These are phyloP conservation scores for Phragmites australis DNA, from an alignment of 176 grass and related monocot species.

Conservation along the genomic window DNA sequence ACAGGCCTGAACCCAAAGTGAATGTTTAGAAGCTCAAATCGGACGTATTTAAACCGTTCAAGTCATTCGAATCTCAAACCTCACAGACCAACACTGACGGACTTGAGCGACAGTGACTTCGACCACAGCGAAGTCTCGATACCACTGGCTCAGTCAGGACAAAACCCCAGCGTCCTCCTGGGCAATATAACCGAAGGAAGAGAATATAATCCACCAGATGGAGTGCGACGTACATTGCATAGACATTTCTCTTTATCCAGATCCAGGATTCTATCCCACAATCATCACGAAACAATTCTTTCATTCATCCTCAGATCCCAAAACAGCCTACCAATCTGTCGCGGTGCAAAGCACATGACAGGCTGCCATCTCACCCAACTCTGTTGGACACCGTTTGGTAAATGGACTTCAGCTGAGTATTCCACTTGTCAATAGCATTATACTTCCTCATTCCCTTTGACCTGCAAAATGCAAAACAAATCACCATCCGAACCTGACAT, in stretches of 20 bases:
- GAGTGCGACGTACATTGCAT: neutral
- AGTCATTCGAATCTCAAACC: no score
- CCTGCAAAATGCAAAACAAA: conserved; percentile 44
- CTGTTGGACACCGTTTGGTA: conserved; percentile 86
- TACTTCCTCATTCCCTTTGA: conserved; percentile 95
- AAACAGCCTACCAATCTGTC: conserved; percentile 23
- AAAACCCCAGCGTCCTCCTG: conserved; percentile 29
- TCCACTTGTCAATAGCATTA: conserved; percentile 94
- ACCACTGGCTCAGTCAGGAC: conserved; percentile 17
- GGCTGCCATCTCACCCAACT: conserved; percentile 56
- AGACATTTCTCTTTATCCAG: conserved; percentile 12
- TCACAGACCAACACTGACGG: neutral
- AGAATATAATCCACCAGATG: conserved; percentile 16
- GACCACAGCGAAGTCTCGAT: neutral
- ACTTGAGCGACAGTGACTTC: neutral
- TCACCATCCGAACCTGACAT: neutral
- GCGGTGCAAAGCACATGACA: neutral
- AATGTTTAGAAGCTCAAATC: neutral
- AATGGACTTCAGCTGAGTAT: conserved; percentile 77
- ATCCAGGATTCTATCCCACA: conserved; percentile 3
- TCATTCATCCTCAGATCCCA: conserved; percentile 31
- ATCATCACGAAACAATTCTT: neutral
- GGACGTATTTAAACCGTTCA: neutral
- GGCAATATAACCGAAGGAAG: neutral
- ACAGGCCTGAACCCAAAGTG: neutral